These are phyloP conservation scores for Aspergillus floridensis DNA, from an alignment of 2,329 filamentous ascomycete genomes.

Conservation along the genomic window DNA sequence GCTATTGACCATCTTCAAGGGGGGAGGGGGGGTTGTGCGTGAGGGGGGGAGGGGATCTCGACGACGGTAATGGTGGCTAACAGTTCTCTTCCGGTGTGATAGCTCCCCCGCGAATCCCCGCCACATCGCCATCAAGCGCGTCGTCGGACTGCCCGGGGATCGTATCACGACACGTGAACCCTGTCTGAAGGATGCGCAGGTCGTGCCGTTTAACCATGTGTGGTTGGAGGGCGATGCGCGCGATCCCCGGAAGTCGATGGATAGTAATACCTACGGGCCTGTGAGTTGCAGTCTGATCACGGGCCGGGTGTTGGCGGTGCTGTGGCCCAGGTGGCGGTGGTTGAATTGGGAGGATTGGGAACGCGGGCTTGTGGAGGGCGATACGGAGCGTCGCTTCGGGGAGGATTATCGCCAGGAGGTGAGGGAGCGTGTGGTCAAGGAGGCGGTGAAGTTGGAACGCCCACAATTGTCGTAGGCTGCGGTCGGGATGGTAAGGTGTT, in stretches of 20 bases:
- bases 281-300: constrained; percentile 72
- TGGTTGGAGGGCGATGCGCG: constrained; percentile 91
- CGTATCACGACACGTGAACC: constrained; percentile 64
- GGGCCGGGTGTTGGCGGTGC: constrained; percentile 68
- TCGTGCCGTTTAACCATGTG: constrained; percentile 78
- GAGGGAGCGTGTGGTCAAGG: constrained; percentile 36
- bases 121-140: constrained; percentile 71
- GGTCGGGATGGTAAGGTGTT: too few relatives aligned
- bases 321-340: constrained; percentile 58
- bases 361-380: constrained; percentile 24
- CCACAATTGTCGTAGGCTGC: constrained; percentile 23
- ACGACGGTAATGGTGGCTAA: not conserved
- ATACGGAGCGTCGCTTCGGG: constrained; percentile 23
- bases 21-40: too few relatives aligned
- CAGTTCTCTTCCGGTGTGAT: not conserved
- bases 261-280: constrained; percentile 90
- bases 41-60: not conserved
- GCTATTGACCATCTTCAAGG: constrained; percentile 1
- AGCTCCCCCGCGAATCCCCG: constrained; percentile 72
- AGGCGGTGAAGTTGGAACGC: constrained; percentile 36
- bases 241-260: constrained; percentile 64
- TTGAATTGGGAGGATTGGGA: constrained; percentile 41
- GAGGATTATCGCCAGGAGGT: constrained; percentile 34
- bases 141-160: constrained; percentile 80
- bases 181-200: constrained; percentile 53